phyloP scores from a whole-genome alignment of 106 monocot genomes.

The Apostasia shenzhenica region DNA sequence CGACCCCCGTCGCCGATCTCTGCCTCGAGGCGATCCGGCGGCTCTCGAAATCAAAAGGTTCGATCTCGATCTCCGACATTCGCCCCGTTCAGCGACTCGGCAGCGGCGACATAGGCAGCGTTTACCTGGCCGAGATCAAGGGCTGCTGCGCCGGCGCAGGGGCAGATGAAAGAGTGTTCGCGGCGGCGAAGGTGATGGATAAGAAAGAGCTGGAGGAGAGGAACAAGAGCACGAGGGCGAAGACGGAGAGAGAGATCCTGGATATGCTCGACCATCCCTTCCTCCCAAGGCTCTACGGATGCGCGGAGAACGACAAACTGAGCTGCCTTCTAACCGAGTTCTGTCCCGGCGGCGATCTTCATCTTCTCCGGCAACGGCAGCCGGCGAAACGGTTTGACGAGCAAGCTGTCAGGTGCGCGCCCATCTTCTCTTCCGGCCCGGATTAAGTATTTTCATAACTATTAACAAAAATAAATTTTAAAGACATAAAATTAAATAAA shows the following conservation, averaged over 20 bases:
- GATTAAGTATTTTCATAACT: too few species aligned
- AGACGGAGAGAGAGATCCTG: slow-evolving; percentile 63
- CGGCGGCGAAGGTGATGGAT: slow-evolving; percentile 88
- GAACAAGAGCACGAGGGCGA: slow-evolving; percentile 61
- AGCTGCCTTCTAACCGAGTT: slow-evolving; percentile 73
- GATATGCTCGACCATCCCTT: slow-evolving; percentile 74
- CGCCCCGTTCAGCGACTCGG: slow-evolving; percentile 47
- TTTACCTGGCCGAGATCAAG: slow-evolving; percentile 70
- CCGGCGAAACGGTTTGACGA: slow-evolving; percentile 53
- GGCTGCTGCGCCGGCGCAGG: neutral
- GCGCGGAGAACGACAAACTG: slow-evolving; percentile 55
- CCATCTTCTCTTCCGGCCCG: too few species aligned
- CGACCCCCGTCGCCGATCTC: slow-evolving; percentile 8
- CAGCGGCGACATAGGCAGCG: slow-evolving; percentile 74
- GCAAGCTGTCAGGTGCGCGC: slow-evolving; percentile 48
- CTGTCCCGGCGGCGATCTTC: slow-evolving; percentile 85
- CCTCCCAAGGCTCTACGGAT: slow-evolving; percentile 56
- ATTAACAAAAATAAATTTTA: too few species aligned
- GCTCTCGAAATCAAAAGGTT: neutral
- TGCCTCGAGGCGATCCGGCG: slow-evolving; percentile 22
- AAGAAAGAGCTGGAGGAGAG: slow-evolving; percentile 64
- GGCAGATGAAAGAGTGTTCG: slow-evolving; percentile 1
- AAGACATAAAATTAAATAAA: too few species aligned
- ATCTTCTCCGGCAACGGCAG: slow-evolving; percentile 70
- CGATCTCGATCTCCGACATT: slow-evolving; percentile 39